Conservation (phyloP, 108 stramenopile species). For the Stephanodiscus minutulus region DNA sequence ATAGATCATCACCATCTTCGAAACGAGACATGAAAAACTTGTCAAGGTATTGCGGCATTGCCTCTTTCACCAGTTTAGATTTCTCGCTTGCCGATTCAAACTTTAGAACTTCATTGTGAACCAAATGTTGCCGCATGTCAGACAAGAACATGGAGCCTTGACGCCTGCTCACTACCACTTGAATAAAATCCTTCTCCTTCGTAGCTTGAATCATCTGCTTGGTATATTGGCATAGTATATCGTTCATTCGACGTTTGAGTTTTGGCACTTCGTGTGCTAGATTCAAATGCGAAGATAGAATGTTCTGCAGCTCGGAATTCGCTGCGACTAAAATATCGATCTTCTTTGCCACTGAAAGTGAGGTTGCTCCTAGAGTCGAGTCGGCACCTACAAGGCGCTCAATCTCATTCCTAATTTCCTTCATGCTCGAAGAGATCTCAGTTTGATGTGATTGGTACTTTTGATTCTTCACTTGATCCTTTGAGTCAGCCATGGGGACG, state of each 20-base stretch:
- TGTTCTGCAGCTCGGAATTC: conserved; percentile 25
- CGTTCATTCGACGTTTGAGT: conserved; percentile 9
- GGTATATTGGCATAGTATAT: background rate
- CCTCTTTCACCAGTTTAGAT: conserved; percentile 3
- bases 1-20: conserved; percentile 27
- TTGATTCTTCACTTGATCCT: conserved; percentile 55
- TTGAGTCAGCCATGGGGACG: conserved; percentile 42
- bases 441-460: conserved; percentile 31
- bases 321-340: conserved; percentile 42
- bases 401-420: conserved; percentile 5
- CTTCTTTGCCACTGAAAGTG: conserved; percentile 22
- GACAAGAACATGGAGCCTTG: conserved; percentile 15
- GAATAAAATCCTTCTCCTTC: conserved; percentile 27
- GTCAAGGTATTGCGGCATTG: conserved; percentile 5
- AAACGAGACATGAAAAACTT: conserved; percentile 23
- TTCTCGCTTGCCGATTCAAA: conserved; percentile 2
- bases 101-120: background rate
- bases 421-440: conserved; percentile 29
- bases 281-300: conserved; percentile 19
- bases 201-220: background rate
- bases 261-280: conserved; percentile 5
- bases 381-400: conserved; percentile 14
- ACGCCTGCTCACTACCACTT: conserved; percentile 2
- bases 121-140: conserved; percentile 2
- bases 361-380: conserved; percentile 8